These are phyloP conservation scores for Drechslerella stenobrocha DNA, from an alignment of 2,329 filamentous ascomycete genomes.

Conservation along the genomic window DNA sequence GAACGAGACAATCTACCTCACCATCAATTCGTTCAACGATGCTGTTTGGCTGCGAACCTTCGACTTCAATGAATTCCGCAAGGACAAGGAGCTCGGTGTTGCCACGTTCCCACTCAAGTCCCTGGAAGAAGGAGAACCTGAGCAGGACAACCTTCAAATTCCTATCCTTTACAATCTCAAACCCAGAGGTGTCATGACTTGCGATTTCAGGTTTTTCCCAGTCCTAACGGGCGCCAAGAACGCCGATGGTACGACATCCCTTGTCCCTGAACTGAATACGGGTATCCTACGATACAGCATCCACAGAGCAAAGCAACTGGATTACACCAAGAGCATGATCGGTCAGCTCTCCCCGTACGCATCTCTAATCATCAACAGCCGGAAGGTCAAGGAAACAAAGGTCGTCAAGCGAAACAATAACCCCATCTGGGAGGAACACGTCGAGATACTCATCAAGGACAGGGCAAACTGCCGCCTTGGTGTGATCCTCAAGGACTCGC, in stretches of 20 bases:
- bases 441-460: slow-evolving; percentile 94
- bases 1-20: slow-evolving; percentile 96
- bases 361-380: slow-evolving; percentile 83
- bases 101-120: slow-evolving; percentile 84
- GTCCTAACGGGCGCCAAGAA: slow-evolving; percentile 74
- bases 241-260: slow-evolving; percentile 75
- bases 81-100: slow-evolving; percentile 90
- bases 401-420: slow-evolving; percentile 97
- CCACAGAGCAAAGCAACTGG: slow-evolving; percentile 94
- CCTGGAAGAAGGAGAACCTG: slow-evolving; percentile 70
- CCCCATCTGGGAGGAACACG: slow-evolving; percentile 91
- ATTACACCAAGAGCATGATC: slow-evolving; percentile 86
- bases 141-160: slow-evolving; percentile 80
- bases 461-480: slow-evolving; percentile 87
- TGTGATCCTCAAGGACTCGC: slow-evolving; percentile 91
- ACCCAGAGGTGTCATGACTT: slow-evolving; percentile 74
- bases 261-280: slow-evolving; percentile 84
- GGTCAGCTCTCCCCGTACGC: slow-evolving; percentile 91
- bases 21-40: slow-evolving; percentile 88
- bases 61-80: slow-evolving; percentile 93
- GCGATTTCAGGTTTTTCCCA: slow-evolving; percentile 92
- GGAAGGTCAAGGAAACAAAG: slow-evolving; percentile 83
- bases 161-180: slow-evolving; percentile 85
- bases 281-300: slow-evolving; percentile 92
- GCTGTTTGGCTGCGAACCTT: slow-evolving; percentile 80